Evolutionary conservation across 371 early-diverging fungal genomes (phyloP), one percentile per base, ranked within the genome.

Genomic region (Rhizopus sp.): DNA sequence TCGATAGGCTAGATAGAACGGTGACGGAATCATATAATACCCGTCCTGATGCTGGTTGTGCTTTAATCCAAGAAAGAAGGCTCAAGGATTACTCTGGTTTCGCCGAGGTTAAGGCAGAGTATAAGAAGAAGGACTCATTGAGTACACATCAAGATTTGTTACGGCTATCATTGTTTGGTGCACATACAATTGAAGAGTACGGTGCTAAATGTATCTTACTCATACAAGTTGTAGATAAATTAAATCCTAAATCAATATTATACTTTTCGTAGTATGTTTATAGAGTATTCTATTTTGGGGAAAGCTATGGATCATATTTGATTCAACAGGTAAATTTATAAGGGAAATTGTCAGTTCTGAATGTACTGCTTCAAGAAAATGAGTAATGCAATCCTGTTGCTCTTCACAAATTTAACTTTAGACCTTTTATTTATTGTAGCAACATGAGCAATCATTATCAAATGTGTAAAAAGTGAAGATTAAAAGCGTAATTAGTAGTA

Each of bases 151-250:
- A 46, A 29, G 46, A 46, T 23, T 29, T 46, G 29, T 23, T 46
- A 46, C 17, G 46, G 4, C 29, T 23, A 23, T 16, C 46, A 4
- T 46, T 46, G 6, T 46, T 46, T 46, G 46, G 46, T 17, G 39
- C 23, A 16, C 35, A 52, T 52, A 23, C 34, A 16, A 3, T 39
- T 16, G 39, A 52, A 37, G 38, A 52, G 15, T 38, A n/a, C 17
- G 4, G 39, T 35, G 52, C 40, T 52, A 23, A 51, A 39, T 52
- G 40, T 33, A 60, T 54, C 13, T 60, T 60, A 32, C 37, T 60
- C 16, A 13, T 53, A 23, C 59, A 53, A 39, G 37, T 53, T 13
- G 53, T 59, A 51, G 59, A 53, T 59, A 53, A 59, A 53, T 7
- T 53, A 51, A 46, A 52, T 35, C 47, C 38, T 59, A 41, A 49